Evolutionary conservation across 1,284 basidiomycete genomes (phyloP), one percentile per base, ranked within the genome.

Genomic region (Neolentinus lepideus): DNA sequence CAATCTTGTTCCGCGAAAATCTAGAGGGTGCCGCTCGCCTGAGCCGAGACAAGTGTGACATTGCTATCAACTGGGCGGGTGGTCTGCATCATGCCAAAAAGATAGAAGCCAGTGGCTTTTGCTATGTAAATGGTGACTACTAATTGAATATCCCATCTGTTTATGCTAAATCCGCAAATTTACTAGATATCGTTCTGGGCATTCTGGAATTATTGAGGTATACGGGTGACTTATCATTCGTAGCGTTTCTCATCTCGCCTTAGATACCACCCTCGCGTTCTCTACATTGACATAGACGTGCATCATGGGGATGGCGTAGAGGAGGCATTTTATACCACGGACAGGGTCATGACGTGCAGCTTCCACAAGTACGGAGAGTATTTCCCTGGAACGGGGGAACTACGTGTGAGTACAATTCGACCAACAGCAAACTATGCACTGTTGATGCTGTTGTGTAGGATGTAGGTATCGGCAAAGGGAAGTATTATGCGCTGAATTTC

Each of bases 361-460:
- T 98, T 99, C 73, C 97, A 99, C 73, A 99, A 99, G 72, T 99
- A 98, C 64, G 97, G 97, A 51, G 97, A 99, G 70, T 99, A 93
- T 71, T 99, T 99, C 75, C 97, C 97, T 19, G 97, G 97, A 11
- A 99, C 97, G 1, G 97, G 97, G 29, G 96, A 98, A 71, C 75
- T 99, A 45, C 79, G 95, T 61, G 91, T 92, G 68, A 63, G 86
- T 68, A 22, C 26, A 16, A 22, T 47, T 21, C 36, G 6, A 24
- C 4, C 36, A 11, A 26, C 35, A 21, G n/a, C 19, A 16, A 9
- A 8, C 6, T 22, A 22, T 53, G 19, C 16, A 3, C 21, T 43
- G 29, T 12, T 25, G 21, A 21, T 14, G 19, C 38, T n/a, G 22
- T 26, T 29, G 29, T 6, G 33, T 57, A 92, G 87, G 97, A 99